Evolutionary conservation across 2,329 filamentous ascomycete genomes (phyloP), one percentile per base, ranked within the genome.

Genomic region (Coniella vitis): DNA sequence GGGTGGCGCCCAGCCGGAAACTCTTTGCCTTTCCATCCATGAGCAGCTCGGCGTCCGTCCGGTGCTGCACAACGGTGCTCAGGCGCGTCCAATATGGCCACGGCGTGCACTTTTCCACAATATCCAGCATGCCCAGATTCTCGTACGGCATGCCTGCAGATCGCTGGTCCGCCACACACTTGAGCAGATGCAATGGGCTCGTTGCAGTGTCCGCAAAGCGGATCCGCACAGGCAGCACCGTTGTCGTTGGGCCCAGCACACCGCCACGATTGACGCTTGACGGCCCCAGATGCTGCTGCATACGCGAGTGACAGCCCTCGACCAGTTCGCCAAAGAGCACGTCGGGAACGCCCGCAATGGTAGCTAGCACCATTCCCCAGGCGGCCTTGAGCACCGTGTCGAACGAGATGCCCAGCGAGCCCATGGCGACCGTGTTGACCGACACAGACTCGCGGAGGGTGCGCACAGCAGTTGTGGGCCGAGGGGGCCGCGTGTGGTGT

Each of bases 301-400:
- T 65, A 2, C 62, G 59, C 1, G 71, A 57, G 50, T 73, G 70
- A 17, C 73, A 71, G 1, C 72, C 72, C 10, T 73, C 70, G 13
- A 78, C 64, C 3, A 74, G 61, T 56, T 79, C 73, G 7, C 78
- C 79, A 48, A 81, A 81, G 3, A 80, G 67, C 7, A 82, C 69
- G 37, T 82, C 78, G 5, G 69, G 62, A 0, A 60, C 65, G 0
- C 67, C 70, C 0, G 74, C 71, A 9, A 79, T 61, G 20, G 69
- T 73, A 0, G 75, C 72, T 7, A 83, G 67, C 0, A 75, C 70
- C 51, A 76, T 70, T 1, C 76, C 72, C 77, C 79, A 83, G 0
- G 77, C 77, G 0, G 75, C 71, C 58, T 79, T 79, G 31, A 81
- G 65, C 3, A 81, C 68, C 0, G 74, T 72, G 50, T 76, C 73